Evolutionary conservation across 192 early-diverging fungal species (phyloP).

Genomic region (Backusella morwellensis): DNA sequence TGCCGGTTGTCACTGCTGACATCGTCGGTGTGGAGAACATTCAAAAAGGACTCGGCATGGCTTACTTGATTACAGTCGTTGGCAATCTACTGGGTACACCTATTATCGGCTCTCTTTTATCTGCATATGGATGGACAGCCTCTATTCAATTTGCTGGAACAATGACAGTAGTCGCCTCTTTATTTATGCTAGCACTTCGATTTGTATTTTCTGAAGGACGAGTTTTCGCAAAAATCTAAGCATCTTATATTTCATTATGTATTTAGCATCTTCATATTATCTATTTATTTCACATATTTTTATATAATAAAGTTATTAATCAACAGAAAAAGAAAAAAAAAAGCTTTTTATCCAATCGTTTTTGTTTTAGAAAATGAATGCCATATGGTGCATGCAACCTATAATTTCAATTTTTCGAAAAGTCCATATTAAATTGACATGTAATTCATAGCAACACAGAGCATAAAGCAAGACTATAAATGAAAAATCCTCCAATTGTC

Average conservation of each 20-base stretch:
- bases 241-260: background rate
- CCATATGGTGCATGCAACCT: no score
- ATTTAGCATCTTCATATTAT: background rate
- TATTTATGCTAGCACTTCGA: constrained; percentile 32
- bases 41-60: constrained; percentile 39
- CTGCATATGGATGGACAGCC: constrained; percentile 29
- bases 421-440: no score
- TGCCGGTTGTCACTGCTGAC: constrained; percentile 47
- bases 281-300: background rate
- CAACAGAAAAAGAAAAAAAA: no score
- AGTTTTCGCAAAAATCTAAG: constrained; percentile 23
- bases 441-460: no score
- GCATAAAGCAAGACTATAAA: no score
- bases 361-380: no score
- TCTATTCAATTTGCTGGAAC: constrained; percentile 40
- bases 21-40: constrained; percentile 52
- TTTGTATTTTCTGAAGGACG: constrained; percentile 22
- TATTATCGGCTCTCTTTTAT: constrained; percentile 28
- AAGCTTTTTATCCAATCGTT: no score
- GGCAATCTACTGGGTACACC: constrained; percentile 44
- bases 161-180: constrained; percentile 19
- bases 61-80: constrained; percentile 35
- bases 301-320: no score
- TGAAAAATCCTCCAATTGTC: no score
- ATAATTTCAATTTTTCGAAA: no score